A percentile compares a stretch with the other conserved stretches of the same genome.
Evolutionary conservation across 2,329 filamentous ascomycete genomes (phyloP).

Genomic region (Magnaporthiopsis incrustans): DNA sequence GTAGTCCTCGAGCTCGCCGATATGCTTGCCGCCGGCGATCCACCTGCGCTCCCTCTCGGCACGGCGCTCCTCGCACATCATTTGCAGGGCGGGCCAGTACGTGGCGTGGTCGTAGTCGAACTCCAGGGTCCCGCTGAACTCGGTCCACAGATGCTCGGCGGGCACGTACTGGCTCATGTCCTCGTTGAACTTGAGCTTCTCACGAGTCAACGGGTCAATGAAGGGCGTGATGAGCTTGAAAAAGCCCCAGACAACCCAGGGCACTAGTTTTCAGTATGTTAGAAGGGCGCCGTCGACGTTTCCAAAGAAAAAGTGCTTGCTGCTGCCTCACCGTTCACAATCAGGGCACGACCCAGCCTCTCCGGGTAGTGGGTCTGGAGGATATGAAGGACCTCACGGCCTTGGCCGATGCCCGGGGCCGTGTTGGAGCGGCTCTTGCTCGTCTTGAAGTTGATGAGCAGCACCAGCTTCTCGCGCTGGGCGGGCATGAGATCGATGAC

Average conservation of each 20-base stretch:
- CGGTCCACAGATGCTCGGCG: constrained; percentile 70
- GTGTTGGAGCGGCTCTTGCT: constrained; percentile 67
- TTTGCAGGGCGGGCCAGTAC: constrained; percentile 84
- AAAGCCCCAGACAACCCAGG: constrained; percentile 86
- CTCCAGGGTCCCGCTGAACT: constrained; percentile 61
- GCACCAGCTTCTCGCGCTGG: constrained; percentile 75
- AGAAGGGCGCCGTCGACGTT: not conserved
- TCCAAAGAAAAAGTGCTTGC: not conserved
- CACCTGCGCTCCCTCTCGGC: constrained; percentile 61
- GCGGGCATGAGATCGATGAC: constrained; percentile 81
- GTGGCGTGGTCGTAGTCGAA: constrained; percentile 84
- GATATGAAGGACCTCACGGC: constrained; percentile 79
- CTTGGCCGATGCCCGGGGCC: constrained; percentile 64
- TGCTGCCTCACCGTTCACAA: constrained; percentile 67
- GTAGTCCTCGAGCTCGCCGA: constrained; percentile 84
- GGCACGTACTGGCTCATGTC: constrained; percentile 79
- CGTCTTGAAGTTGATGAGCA: constrained; percentile 88
- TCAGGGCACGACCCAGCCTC: constrained; percentile 76
- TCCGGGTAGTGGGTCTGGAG: constrained; percentile 96
- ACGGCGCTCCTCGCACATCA: constrained; percentile 59
- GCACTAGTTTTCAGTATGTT: constrained; percentile 46
- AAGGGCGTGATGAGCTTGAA: constrained; percentile 95
- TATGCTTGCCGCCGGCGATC: constrained; percentile 67
- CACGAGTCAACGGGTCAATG: constrained; percentile 86
- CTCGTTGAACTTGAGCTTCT: constrained; percentile 98